phyloP scores from a whole-genome alignment of 1,284 basidiomycete genomes.

The Lentinula novae-zelandiae region DNA sequence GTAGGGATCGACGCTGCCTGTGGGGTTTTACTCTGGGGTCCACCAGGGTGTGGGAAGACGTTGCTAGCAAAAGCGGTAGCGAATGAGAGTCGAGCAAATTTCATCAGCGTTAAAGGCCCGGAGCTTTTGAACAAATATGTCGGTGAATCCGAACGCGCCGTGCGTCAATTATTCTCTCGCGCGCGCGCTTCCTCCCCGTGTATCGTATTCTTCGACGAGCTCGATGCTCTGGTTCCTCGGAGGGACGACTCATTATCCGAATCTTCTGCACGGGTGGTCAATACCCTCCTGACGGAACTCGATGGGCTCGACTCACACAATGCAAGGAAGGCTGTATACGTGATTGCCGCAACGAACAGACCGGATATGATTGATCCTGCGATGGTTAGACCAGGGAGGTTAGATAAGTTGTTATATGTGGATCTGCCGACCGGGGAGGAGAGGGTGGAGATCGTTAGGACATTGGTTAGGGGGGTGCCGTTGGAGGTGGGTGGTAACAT shows the following conservation, averaged over 20 bases:
- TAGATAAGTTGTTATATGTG: conserved; percentile 97
- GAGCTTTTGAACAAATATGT: conserved; percentile 99
- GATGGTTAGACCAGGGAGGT: conserved; percentile 93
- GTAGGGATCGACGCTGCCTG: conserved; percentile 87
- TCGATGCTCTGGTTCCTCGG: conserved; percentile 93
- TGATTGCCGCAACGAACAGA: conserved; percentile 96
- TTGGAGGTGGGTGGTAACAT: conserved; percentile 34
- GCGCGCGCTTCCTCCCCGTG: conserved; percentile 87
- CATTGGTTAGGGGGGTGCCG: conserved; percentile 74
- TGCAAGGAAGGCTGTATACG: conserved; percentile 71
- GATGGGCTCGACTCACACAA: conserved; percentile 89
- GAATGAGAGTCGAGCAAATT: conserved; percentile 91
- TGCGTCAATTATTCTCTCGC: conserved; percentile 89
- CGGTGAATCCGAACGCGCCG: conserved; percentile 94
- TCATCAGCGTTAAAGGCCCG: conserved; percentile 96
- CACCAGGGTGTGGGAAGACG: conserved; percentile 97
- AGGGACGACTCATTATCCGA: conserved; percentile 85
- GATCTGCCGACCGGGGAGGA: conserved; percentile 81
- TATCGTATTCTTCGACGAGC: conserved; percentile 94
- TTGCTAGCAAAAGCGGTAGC: conserved; percentile 95
- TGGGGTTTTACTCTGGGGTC: conserved; percentile 97
- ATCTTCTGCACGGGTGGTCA: conserved; percentile 95
- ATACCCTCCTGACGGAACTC: conserved; percentile 94
- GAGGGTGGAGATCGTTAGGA: conserved; percentile 83
- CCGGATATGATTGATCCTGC: conserved; percentile 99